Conservation (phyloP, 2,329 filamentous ascomycete genomes). For the Helicocarpus griseus region DNA sequence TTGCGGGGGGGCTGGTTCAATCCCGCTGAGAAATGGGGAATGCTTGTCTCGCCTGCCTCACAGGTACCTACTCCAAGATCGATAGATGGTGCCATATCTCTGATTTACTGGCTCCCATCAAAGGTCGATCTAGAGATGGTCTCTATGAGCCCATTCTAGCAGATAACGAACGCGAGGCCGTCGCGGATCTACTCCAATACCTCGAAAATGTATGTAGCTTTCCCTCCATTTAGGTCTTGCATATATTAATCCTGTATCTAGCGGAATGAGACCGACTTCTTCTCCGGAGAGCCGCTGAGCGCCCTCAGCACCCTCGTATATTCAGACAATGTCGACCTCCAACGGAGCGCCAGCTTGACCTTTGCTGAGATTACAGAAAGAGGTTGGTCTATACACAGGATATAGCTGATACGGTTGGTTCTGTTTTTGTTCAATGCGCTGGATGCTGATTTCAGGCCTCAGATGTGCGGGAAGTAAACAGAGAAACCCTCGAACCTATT, state of each 20-base stretch:
- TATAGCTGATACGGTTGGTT: neutral
- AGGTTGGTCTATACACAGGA: slow-evolving; percentile 49
- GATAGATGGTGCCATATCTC: slow-evolving; percentile 37
- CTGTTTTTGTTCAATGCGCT: slow-evolving; percentile 7
- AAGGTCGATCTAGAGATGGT: slow-evolving; percentile 68
- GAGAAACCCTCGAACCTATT: slow-evolving; percentile 90
- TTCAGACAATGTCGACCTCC: slow-evolving; percentile 96
- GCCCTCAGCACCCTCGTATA: slow-evolving; percentile 94
- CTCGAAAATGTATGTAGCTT: slow-evolving; percentile 72
- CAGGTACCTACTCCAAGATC: slow-evolving; percentile 21
- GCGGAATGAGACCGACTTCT: slow-evolving; percentile 97
- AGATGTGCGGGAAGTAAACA: slow-evolving; percentile 96
- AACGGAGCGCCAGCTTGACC: slow-evolving; percentile 92
- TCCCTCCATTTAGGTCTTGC: slow-evolving; percentile 8
- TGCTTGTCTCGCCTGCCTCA: slow-evolving; percentile 33
- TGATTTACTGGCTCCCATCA: slow-evolving; percentile 29
- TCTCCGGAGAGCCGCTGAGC: slow-evolving; percentile 85
- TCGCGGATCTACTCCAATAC: slow-evolving; percentile 88
- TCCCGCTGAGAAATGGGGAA: slow-evolving; percentile 15
- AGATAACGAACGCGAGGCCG: slow-evolving; percentile 92
- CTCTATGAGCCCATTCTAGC: slow-evolving; percentile 81
- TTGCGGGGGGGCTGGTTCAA: neutral
- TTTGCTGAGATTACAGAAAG: slow-evolving; percentile 98
- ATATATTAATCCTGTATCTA: slow-evolving; percentile 32
- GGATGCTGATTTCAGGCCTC: slow-evolving; percentile 10